These are phyloP conservation scores for Talaromyces amestolkiae DNA, from an alignment of 2,329 filamentous ascomycete genomes.

Conservation along the genomic window DNA sequence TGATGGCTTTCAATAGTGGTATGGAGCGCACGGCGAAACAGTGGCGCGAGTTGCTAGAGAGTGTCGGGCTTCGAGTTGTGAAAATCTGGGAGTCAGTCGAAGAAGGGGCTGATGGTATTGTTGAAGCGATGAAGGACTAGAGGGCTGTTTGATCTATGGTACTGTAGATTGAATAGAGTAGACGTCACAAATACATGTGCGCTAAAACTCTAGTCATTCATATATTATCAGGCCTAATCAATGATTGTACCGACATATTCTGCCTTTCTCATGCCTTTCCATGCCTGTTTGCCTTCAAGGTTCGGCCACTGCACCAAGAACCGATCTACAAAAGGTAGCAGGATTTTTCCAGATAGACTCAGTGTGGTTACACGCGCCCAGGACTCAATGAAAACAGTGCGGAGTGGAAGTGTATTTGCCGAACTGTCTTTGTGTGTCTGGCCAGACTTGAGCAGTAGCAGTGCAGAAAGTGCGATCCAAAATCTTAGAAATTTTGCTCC, in stretches of 20 bases:
- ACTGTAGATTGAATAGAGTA: not conserved
- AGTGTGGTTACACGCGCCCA: slow-evolving; percentile 82
- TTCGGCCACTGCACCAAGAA: slow-evolving; percentile 79
- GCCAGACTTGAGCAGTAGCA: slow-evolving; percentile 8
- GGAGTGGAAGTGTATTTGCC: slow-evolving; percentile 55
- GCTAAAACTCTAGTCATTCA: not conserved
- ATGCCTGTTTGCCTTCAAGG: slow-evolving; percentile 51
- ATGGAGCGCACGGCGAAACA: slow-evolving; percentile 10
- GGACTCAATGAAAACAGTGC: slow-evolving; percentile 83
- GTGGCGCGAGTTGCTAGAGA: slow-evolving; percentile 1
- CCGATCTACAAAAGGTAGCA: slow-evolving; percentile 69
- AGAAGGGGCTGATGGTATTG: slow-evolving; percentile 10
- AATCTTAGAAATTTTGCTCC: slow-evolving; percentile 58
- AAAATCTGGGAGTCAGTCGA: slow-evolving; percentile 21
- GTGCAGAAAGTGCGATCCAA: slow-evolving; percentile 35
- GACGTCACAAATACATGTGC: not conserved
- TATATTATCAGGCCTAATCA: slow-evolving; percentile 23
- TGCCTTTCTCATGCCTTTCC: slow-evolving; percentile 39
- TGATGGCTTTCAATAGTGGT: slow-evolving; percentile 4
- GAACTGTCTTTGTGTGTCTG: slow-evolving; percentile 13
- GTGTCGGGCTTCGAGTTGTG: slow-evolving; percentile 27
- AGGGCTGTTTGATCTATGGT: not conserved
- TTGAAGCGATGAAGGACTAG: not conserved
- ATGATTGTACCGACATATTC: slow-evolving; percentile 42
- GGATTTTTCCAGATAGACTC: slow-evolving; percentile 78